A percentile compares a stretch with the other conserved stretches of the same genome.
phyloP scores from a whole-genome alignment of 495 filamentous ascomycete genomes.

The Hypoxylon crocopeplum region DNA sequence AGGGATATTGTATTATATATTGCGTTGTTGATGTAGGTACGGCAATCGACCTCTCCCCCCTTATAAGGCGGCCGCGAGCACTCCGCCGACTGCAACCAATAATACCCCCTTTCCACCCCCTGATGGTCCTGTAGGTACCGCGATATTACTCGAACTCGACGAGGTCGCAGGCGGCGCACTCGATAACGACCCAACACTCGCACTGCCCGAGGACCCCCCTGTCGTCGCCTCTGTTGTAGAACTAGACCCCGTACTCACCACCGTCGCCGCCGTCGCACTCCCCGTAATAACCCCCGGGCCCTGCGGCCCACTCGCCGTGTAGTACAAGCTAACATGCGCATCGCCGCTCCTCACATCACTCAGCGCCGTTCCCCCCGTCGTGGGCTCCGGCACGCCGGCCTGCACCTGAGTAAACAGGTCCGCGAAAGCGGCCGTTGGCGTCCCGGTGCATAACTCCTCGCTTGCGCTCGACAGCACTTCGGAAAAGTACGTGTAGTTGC shows the following conservation, averaged over 20 bases:
- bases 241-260: too few species aligned
- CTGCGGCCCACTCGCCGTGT: slow-evolving; percentile 40
- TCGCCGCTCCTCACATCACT: slow-evolving; percentile 41
- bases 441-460: slow-evolving; percentile 39
- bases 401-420: slow-evolving; percentile 37
- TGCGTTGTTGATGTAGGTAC: neutral
- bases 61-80: slow-evolving; percentile 10
- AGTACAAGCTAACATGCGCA: slow-evolving; percentile 47
- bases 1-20: neutral
- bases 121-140: slow-evolving; percentile 1
- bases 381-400: slow-evolving; percentile 17
- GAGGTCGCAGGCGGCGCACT: slow-evolving; percentile 1
- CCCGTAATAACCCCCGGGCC: slow-evolving; percentile 48
- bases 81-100: slow-evolving; percentile 16
- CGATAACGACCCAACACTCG: too few species aligned
- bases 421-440: slow-evolving; percentile 39
- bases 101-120: slow-evolving; percentile 7
- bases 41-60: neutral
- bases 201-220: too few species aligned
- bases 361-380: slow-evolving; percentile 31
- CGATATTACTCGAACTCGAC: slow-evolving; percentile 10
- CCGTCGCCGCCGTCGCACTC: slow-evolving; percentile 42
- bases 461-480: slow-evolving; percentile 38
- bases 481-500: slow-evolving; percentile 37
- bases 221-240: too few species aligned